Evolutionary conservation across 192 early-diverging fungal species (phyloP), one percentile per base, ranked within the genome.

Genomic region (Coemansia biformis): DNA sequence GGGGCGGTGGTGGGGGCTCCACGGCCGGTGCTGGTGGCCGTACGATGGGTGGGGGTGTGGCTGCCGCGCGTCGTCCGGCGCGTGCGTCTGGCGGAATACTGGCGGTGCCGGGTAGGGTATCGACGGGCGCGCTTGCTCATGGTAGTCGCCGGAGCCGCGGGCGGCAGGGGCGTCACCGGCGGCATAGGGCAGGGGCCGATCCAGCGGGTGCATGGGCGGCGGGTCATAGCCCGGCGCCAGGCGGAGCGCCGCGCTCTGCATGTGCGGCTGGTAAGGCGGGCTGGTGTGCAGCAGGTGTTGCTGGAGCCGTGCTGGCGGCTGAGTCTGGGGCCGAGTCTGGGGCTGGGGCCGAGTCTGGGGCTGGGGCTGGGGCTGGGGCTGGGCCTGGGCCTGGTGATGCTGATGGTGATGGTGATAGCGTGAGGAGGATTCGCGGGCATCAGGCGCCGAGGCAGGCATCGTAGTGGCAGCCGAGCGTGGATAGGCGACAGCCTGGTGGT

Each of bases 1-100:
- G 3, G 51, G 19, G 34, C 69, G 62, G 22, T 48, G 69, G 37
- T 72, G 69, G n/a, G 69, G 69, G 39, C 68, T 71, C 68, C 68
- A 71, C 10, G 69, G 62, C 26, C 60, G 60, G 29, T 60, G 62
- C 52, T 51, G 62, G 39, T 42, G 49, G 30, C 49, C 49, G 40
- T 41, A 51, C 13, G 33, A 5, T 13, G 31, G 47, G n/a, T 45
- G 48, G 1, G 33, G 35, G 34, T 36, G 38, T 19, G 40, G 49
- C 29, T 41, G 49, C 18, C 49, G 49, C 45, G n/a, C 24, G 38
- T 65, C 63, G 4, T 65, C 55, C 13, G 45, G 16, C 38, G 29
- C 31, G 13, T 38, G 63, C n/a, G 28, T 23, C 15, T 43, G 44
- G 18, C 56, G 63, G 19, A 58, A 66, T 16, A 32, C 38, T 8